Base-by-base conservation (phyloP, 1,284 basidiomycete genomes). In the Athelia sp. region DNA sequence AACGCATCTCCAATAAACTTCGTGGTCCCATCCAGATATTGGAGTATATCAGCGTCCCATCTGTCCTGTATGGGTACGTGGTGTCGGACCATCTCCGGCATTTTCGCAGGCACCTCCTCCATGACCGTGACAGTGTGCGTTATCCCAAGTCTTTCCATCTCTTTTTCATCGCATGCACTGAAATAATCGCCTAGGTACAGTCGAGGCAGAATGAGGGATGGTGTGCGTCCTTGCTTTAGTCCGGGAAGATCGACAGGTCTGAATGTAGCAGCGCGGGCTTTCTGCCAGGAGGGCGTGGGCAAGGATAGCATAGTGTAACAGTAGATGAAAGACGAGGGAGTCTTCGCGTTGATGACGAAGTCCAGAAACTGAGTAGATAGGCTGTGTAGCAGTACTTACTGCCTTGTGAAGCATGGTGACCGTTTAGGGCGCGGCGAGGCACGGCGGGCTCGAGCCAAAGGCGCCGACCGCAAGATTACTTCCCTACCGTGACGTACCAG, bases 121-220 rank as follows among this genome's bases (percentile, higher is more conserved):
- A 87, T 63, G 42, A 80, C 75, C 48, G 81, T 83, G 43, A 89
- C 64, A 55, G 89, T 62, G 64, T 90, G 87, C 0, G 87, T 90
- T 56, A 89, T 79, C 17, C 82, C 81, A 23, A 84, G 73, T 38
- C 63, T 63, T 9, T 55, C 52, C 19, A 88, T 68, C 46, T 73
- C 70, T 6, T 70, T 66, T 13, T 64, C 62, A 56, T 79, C 65
- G 19, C 65, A 62, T 9, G 82, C 86, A 14, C 78, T 79, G 59
- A 66, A 70, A 52, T 76, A 74, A 57, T 82, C 82, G 2, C 84
- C 80, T 45, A 90, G 76, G 58, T 81, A 90, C 22, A 90, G 65
- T 15, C 81, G 75, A 4, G 82, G 78, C 1, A 78, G 58, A 56
- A 90, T 82, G 46, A 69, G 65, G 43, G 74, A 74, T 4, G 76